Evolutionary conservation across 805 yeast genomes (phyloP).

Genomic region (Candida ulmi): DNA sequence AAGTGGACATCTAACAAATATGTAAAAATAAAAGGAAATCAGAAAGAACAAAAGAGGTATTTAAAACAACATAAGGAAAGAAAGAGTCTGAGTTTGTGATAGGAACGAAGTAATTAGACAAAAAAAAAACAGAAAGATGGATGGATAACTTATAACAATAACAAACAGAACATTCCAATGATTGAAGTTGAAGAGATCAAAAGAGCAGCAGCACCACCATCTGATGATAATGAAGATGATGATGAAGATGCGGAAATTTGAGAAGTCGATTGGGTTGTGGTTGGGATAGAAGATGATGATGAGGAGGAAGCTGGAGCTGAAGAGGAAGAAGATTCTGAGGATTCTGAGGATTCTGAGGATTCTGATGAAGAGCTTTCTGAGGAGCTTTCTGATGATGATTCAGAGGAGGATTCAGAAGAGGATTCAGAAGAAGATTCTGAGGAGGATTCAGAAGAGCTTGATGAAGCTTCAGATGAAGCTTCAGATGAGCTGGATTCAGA

Average conservation of each 20-base stretch:
- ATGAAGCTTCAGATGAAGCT: conserved; percentile 4
- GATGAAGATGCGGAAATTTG: background rate
- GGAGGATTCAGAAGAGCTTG: background rate
- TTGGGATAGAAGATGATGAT: background rate
- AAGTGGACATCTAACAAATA: too few species aligned
- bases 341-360: background rate
- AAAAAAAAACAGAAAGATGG: background rate
- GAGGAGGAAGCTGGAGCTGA: background rate
- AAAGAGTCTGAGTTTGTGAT: too few species aligned
- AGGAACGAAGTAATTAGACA: too few species aligned
- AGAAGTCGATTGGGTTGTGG: background rate
- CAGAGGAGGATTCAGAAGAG: background rate
- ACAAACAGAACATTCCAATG: background rate
- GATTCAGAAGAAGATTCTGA: background rate
- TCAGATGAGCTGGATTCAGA: too few species aligned
- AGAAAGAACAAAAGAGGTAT: too few species aligned
- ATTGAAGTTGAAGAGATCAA: background rate
- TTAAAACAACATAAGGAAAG: too few species aligned
- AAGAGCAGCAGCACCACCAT: background rate
- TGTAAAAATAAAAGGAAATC: too few species aligned
- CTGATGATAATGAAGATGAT: background rate
- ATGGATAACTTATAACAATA: background rate
- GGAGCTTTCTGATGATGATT: background rate
- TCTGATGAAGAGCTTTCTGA: background rate
- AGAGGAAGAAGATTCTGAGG: background rate